A percentile compares a stretch with the other conserved stretches of the same genome.
phyloP scores from a whole-genome alignment of 2,329 filamentous ascomycete species.

The Monilinia aucupariae region DNA sequence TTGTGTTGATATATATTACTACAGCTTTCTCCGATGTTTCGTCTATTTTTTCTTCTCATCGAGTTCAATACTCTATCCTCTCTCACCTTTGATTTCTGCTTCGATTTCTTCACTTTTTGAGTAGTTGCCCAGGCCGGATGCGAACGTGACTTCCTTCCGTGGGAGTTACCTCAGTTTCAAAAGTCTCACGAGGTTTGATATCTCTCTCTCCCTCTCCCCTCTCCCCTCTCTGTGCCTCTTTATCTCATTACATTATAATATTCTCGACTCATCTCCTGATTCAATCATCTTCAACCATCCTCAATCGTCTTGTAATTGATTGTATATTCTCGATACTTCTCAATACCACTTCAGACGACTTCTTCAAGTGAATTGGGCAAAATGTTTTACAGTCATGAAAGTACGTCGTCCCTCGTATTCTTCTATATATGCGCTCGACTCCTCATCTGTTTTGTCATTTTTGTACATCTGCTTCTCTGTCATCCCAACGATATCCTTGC shows the following conservation, averaged over 20 bases:
- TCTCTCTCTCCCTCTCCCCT: background rate
- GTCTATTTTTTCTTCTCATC: too few relatives aligned
- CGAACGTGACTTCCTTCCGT: background rate
- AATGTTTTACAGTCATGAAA: constrained; percentile 97
- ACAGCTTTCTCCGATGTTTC: background rate
- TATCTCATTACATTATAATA: background rate
- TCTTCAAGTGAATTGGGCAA: background rate
- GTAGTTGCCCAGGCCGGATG: background rate
- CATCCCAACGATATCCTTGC: background rate
- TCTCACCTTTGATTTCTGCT: background rate
- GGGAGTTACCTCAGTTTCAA: background rate
- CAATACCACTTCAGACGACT: background rate
- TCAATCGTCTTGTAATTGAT: background rate
- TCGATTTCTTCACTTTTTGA: background rate
- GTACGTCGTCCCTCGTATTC: constrained; percentile 51
- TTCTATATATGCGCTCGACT: background rate
- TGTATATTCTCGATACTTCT: background rate
- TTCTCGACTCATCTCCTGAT: background rate
- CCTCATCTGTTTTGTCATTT: background rate
- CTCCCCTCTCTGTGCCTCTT: background rate
- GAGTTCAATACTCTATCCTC: background rate
- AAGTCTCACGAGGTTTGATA: background rate
- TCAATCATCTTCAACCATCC: background rate
- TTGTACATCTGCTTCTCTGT: background rate
- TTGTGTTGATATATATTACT: background rate